Conservation (phyloP, 2,329 filamentous ascomycete species). For the Macrophomina tecta region DNA sequence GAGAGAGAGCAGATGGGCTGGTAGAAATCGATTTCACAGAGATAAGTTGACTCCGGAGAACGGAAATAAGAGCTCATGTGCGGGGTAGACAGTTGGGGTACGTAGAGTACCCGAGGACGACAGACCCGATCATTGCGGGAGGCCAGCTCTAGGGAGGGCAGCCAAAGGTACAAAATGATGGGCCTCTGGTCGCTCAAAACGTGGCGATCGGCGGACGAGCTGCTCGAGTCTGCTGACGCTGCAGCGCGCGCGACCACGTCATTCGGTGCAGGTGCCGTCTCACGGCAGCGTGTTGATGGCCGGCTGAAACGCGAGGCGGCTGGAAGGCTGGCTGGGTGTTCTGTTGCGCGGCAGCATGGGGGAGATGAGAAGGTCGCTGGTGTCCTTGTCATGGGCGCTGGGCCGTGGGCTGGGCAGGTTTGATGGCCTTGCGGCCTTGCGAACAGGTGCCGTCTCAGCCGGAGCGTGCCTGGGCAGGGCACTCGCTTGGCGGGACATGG, state of each 20-base stretch:
- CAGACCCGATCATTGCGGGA: neutral
- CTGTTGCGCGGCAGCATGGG: neutral
- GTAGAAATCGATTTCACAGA: neutral
- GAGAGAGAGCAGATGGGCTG: neutral
- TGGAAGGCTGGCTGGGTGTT: neutral
- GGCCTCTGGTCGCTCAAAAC: slow-evolving; percentile 13
- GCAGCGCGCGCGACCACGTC: slow-evolving; percentile 18
- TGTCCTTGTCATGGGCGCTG: too few relatives aligned
- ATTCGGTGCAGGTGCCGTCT: neutral
- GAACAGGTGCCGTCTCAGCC: neutral
- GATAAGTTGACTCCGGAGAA: neutral
- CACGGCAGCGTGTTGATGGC: neutral
- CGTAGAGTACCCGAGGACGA: slow-evolving; percentile 5
- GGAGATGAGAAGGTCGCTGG: neutral
- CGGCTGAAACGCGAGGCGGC: neutral
- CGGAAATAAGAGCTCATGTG: slow-evolving; percentile 19
- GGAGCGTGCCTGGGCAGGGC: neutral
- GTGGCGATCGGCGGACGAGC: slow-evolving; percentile 11
- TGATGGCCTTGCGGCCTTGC: neutral
- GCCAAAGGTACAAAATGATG: neutral
- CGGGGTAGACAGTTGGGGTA: slow-evolving; percentile 1
- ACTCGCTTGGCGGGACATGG: slow-evolving; percentile 1
- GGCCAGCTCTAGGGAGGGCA: neutral
- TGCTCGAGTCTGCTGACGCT: slow-evolving; percentile 14
- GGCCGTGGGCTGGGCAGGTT: too few relatives aligned